Evolutionary conservation across 176 grass and related monocot species (phyloP), one percentile per base, ranked within the genome.

Genomic region (Musa troglodytarum): DNA sequence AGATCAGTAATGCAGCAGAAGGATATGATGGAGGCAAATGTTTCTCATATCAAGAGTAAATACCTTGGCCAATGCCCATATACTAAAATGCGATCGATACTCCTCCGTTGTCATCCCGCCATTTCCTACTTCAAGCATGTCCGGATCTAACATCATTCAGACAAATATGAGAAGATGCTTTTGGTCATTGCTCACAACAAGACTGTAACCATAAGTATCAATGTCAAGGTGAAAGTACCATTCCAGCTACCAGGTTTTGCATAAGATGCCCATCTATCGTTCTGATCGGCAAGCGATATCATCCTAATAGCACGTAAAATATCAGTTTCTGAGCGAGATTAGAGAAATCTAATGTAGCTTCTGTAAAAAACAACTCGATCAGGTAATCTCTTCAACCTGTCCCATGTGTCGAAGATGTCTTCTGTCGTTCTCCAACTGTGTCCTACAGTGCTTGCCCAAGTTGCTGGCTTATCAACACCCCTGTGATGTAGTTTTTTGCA

Each of bases 351-450:
- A 22, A 52, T 0, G 10, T 21, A 8, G 10, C 13, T 49, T 19
- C 3, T 26, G 53, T 15, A 21, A 64, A 17, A 17, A 62, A 62
- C 8, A 14, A 54, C 2, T 53, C 23, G 17, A 15, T 74, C 22
- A 55, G 6, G 51, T 14, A 55, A 56, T 54, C 10, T 53, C 24
- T 54, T 25, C 20, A 52, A 92, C 96, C 91, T 95, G 59, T 15
- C 63, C 93, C 93, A 96, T 58, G 86, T 96, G 75, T 92, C 89
- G 2, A 65, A 68, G 1, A 96, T 96, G 79, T 96, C 87, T 1
- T 34, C 87, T 15, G 93, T 96, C 69, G 93, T 96, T 80, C 93
- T 96, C 93, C 93, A 92, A 84, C 93, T 96, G 67, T 96, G 92
- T 50, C 89, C 93, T 25, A 88, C 73, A 50, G 78, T 2, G 1